Evolutionary conservation across 257 asterid species (phyloP).

Genomic region (Coffea canephora): DNA sequence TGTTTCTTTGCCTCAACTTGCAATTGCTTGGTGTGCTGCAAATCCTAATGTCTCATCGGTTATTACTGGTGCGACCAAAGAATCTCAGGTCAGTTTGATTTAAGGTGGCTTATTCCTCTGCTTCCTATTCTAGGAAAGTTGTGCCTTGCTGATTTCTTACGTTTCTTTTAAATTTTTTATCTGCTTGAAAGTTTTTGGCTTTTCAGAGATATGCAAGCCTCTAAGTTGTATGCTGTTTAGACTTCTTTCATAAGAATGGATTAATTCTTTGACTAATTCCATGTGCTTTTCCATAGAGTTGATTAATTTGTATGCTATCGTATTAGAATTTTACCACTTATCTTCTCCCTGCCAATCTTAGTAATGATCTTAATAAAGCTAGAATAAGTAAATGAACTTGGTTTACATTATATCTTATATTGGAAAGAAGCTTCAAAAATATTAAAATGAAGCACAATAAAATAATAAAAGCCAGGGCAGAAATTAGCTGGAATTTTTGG

Average conservation of each 20-base stretch:
- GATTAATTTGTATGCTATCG: not conserved
- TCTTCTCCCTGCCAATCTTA: not conserved
- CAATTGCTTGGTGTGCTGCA: constrained; percentile 98
- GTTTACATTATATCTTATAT: too few species aligned
- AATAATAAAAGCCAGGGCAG: not conserved
- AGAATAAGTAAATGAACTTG: not conserved
- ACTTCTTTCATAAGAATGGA: not conserved
- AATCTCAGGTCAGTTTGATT: constrained; percentile 61
- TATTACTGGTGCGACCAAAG: constrained; percentile 96
- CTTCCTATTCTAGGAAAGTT: not conserved
- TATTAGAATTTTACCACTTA: not conserved
- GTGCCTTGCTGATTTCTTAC: not conserved
- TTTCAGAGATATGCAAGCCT: not conserved
- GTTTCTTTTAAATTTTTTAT: not conserved
- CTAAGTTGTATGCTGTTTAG: too few species aligned
- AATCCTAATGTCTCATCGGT: constrained; percentile 95
- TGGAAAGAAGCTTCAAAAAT: not conserved
- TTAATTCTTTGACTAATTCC: not conserved
- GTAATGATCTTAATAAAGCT: not conserved
- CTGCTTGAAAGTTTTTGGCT: not conserved
- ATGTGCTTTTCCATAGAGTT: not conserved
- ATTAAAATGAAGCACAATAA: not conserved
- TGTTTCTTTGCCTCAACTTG: constrained; percentile 84
- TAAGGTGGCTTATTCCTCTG: constrained; percentile 3
- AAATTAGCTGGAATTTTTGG: not conserved